Evolutionary conservation across 345 rosid species (phyloP).

Genomic region (Anastatica hierochuntica): DNA sequence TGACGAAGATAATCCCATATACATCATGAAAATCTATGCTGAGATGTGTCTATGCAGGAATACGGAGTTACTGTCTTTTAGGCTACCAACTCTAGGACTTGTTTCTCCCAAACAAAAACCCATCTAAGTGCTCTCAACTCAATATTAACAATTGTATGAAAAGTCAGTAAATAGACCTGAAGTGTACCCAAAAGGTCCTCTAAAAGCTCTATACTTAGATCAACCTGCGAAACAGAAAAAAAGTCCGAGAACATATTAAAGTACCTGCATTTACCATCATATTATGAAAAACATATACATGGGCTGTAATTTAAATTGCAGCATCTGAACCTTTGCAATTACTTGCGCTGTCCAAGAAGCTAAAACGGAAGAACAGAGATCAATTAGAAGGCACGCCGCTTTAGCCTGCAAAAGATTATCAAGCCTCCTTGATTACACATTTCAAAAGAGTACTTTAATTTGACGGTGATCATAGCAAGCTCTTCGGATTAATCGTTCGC

Average conservation of each 20-base stretch:
- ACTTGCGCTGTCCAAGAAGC: constrained; percentile 74
- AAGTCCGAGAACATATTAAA: background rate
- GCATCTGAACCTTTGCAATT: constrained; percentile 53
- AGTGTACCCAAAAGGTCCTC: constrained; percentile 70
- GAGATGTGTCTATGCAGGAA: background rate
- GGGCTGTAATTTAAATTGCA: background rate
- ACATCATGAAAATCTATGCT: background rate
- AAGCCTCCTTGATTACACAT: constrained; percentile 1
- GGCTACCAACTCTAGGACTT: no score
- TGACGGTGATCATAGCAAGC: no score
- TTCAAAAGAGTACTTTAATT: background rate
- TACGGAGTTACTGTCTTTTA: no score
- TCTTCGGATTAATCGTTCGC: background rate
- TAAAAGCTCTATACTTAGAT: constrained; percentile 59
- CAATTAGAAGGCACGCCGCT: constrained; percentile 73
- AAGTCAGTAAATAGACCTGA: constrained; percentile 37
- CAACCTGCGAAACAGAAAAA: constrained; percentile 40
- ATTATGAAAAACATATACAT: background rate
- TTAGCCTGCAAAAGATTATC: constrained; percentile 45
- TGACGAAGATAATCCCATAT: background rate
- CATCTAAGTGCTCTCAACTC: background rate
- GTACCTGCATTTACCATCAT: background rate
- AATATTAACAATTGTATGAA: background rate
- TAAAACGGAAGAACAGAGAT: constrained; percentile 60
- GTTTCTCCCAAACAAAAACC: no score